Conservation (phyloP, 352 stramenopile genomes). For the Peronospora tabacina region DNA sequence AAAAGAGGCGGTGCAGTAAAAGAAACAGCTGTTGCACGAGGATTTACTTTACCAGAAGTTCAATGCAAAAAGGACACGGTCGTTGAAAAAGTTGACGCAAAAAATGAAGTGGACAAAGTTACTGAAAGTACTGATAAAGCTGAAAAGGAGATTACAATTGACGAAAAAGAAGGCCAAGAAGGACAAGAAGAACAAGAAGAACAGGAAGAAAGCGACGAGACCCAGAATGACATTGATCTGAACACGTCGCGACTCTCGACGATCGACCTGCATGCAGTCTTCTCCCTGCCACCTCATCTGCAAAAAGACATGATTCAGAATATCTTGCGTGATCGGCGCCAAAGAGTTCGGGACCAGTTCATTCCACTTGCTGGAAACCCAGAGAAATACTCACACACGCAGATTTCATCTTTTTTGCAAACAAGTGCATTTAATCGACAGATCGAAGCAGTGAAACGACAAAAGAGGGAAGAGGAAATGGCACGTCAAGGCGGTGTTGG, state of each 20-base stretch:
- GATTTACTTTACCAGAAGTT: slow-evolving; percentile 43
- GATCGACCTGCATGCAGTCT: slow-evolving; percentile 84
- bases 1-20: slow-evolving; percentile 35
- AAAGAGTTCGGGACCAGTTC: slow-evolving; percentile 91
- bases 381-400: slow-evolving; percentile 90
- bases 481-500: slow-evolving; percentile 23
- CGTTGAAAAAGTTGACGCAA: slow-evolving; percentile 1
- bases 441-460: slow-evolving; percentile 47
- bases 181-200: slow-evolving; percentile 22
- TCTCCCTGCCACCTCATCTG: slow-evolving; percentile 77
- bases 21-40: slow-evolving; percentile 35
- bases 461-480: slow-evolving; percentile 53
- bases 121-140: slow-evolving; percentile 3
- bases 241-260: slow-evolving; percentile 49
- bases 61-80: slow-evolving; percentile 5
- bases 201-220: slow-evolving; percentile 24
- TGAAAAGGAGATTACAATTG: slow-evolving; percentile 6
- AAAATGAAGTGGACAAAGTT: slow-evolving; percentile 1
- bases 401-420: slow-evolving; percentile 93
- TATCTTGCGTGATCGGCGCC: slow-evolving; percentile 81
- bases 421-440: slow-evolving; percentile 86
- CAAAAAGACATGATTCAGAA: slow-evolving; percentile 90
- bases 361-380: slow-evolving; percentile 93
- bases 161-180: slow-evolving; percentile 11
- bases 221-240: slow-evolving; percentile 52